Evolutionary conservation across 2,329 filamentous ascomycete genomes (phyloP).

Genomic region (Epichloe gansuensis): DNA sequence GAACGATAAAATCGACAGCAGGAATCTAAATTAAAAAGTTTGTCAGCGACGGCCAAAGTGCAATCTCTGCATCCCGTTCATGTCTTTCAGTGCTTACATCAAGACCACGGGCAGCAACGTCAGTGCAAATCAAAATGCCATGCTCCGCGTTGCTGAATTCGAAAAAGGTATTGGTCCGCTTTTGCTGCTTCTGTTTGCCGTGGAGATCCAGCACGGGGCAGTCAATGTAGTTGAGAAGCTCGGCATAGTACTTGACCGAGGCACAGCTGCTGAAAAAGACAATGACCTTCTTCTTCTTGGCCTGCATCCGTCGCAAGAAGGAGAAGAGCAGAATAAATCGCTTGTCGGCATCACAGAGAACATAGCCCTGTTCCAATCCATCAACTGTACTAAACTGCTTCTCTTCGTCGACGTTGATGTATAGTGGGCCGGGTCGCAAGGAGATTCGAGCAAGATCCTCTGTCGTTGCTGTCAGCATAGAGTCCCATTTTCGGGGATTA

Average conservation of each 20-base stretch:
- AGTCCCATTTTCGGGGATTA: neutral
- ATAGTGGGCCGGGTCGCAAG: constrained; percentile 76
- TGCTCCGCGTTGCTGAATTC: constrained; percentile 70
- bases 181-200: constrained; percentile 97
- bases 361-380: constrained; percentile 89
- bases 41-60: neutral
- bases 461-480: constrained; percentile 4
- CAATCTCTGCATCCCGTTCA: neutral
- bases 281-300: constrained; percentile 92
- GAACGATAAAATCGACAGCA: constrained; percentile 89
- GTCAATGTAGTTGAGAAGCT: constrained; percentile 96
- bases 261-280: constrained; percentile 91
- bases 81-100: constrained; percentile 45
- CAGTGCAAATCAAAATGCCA: constrained; percentile 87
- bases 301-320: constrained; percentile 65
- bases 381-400: constrained; percentile 87
- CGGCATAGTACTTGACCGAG: constrained; percentile 89
- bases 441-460: constrained; percentile 94
- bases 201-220: constrained; percentile 76
- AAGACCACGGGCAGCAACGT: constrained; percentile 86
- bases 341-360: constrained; percentile 85
- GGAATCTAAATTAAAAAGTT: constrained; percentile 48
- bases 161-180: constrained; percentile 97
- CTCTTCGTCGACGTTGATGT: constrained; percentile 90
- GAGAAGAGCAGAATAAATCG: constrained; percentile 89